These are phyloP conservation scores for Phallus indusiatus DNA, from an alignment of 768 basidiomycete genomes.

Conservation along the genomic window DNA sequence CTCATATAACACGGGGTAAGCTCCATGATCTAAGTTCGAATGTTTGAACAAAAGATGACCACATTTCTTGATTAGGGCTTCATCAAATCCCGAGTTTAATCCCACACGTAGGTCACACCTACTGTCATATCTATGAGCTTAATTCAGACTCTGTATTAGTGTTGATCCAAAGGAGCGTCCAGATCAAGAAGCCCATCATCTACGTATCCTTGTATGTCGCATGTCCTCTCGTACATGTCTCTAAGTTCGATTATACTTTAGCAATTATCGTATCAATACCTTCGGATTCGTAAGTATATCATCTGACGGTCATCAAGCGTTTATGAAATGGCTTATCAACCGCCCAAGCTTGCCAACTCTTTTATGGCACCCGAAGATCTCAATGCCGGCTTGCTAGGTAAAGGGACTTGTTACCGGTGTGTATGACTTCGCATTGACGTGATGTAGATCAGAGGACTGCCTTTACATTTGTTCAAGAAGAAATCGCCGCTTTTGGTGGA, in stretches of 20 bases:
- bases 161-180: slow-evolving; percentile 39
- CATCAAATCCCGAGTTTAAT: slow-evolving; percentile 32
- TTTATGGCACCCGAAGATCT: slow-evolving; percentile 1
- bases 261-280: slow-evolving; percentile 14
- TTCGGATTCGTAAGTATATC: slow-evolving; percentile 11
- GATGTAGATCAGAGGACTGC: slow-evolving; percentile 22
- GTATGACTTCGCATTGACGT: not conserved
- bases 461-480: slow-evolving; percentile 28
- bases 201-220: slow-evolving; percentile 11
- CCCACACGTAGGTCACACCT: slow-evolving; percentile 32
- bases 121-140: not conserved
- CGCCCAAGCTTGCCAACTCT: slow-evolving; percentile 7
- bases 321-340: not conserved
- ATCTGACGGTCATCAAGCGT: not conserved
- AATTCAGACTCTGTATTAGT: slow-evolving; percentile 21
- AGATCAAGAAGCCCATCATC: slow-evolving; percentile 24
- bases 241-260: not conserved
- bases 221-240: not conserved
- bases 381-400: slow-evolving; percentile 23
- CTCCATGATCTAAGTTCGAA: slow-evolving; percentile 18
- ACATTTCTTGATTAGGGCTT: slow-evolving; percentile 24
- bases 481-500: slow-evolving; percentile 30
- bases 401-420: not conserved
- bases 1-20: slow-evolving; percentile 34
- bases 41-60: slow-evolving; percentile 23